These are phyloP conservation scores for Alternaria sp. DNA, from an alignment of 2,329 filamentous ascomycete species.

Conservation along the genomic window DNA sequence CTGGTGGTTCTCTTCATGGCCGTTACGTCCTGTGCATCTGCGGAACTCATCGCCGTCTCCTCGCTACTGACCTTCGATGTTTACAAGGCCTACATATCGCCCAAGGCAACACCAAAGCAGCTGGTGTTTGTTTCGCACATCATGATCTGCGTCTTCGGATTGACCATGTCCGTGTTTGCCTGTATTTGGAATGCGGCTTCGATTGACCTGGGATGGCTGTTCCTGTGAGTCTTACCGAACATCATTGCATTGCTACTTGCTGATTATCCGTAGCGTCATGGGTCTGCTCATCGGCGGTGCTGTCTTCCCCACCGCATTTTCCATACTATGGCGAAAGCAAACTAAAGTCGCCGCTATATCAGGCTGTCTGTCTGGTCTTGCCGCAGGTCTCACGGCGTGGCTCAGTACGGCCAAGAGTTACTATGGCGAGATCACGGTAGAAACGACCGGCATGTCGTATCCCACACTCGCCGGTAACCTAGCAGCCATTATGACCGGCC, in stretches of 20 bases:
- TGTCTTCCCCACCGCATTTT: slow-evolving; percentile 49
- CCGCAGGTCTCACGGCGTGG: slow-evolving; percentile 48
- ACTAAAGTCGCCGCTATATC: slow-evolving; percentile 41
- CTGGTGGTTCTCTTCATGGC: slow-evolving; percentile 45
- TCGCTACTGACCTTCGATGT: slow-evolving; percentile 52
- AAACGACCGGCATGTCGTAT: slow-evolving; percentile 48
- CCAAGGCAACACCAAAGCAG: slow-evolving; percentile 42
- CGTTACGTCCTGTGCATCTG: slow-evolving; percentile 45
- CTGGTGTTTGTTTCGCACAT: slow-evolving; percentile 51
- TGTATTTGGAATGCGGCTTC: slow-evolving; percentile 47
- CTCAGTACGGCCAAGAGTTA: slow-evolving; percentile 43
- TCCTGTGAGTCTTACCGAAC: slow-evolving; percentile 29
- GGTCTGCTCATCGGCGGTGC: slow-evolving; percentile 52
- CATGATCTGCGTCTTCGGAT: slow-evolving; percentile 50
- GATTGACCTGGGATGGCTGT: slow-evolving; percentile 52
- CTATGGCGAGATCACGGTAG: slow-evolving; percentile 49
- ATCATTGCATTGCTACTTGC: background rate
- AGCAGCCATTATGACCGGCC: slow-evolving; percentile 42
- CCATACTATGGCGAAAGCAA: slow-evolving; percentile 48
- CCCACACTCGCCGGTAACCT: slow-evolving; percentile 50
- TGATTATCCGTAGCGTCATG: slow-evolving; percentile 39
- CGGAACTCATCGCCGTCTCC: slow-evolving; percentile 51
- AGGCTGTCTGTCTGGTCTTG: slow-evolving; percentile 40
- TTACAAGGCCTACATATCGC: slow-evolving; percentile 53
- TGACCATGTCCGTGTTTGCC: slow-evolving; percentile 50